Base-by-base conservation (phyloP, 2,329 filamentous ascomycete species). In the Eutypella sp. region DNA sequence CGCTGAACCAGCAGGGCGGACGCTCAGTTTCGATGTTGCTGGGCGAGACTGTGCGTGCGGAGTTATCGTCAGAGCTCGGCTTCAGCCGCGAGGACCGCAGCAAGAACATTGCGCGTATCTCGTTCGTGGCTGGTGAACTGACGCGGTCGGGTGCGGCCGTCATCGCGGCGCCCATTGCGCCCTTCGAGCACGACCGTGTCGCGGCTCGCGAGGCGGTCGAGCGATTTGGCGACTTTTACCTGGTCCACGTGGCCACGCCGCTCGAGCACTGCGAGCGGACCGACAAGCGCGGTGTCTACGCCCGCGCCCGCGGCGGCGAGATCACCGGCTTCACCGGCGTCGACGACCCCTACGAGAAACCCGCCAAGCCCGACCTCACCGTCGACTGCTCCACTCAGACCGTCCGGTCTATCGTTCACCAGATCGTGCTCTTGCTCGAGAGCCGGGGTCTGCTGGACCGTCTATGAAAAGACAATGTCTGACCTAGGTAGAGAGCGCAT, bases 291-390 rank as follows among this genome's bases (percentile, higher is more conserved):
- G 93, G 93, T 49, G 84, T 96, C 63, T 99, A 97, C 71, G 79
- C 79, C 55, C 81, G 82, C 66, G 93, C 93, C 34, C 81, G 93
- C 52, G 79, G 76, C 18, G 93, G 93, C 47, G 87, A 96, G 74
- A 95, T 99, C 71, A 93, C 91, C 82, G 91, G 91, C 54, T 99
- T 99, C 79, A 99, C 93, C 7, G 93, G 93, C 61, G 90, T 99
- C 47, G 92, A 97, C 65, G 92, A 97, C 73, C 91, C 93, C 41
- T 99, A 99, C 65, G 93, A 99, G 82, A 65, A 69, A 19, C 93
- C 93, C 9, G 61, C 71, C 56, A 90, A 92, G 71, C 81, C 91
- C 25, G 84, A 97, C 66, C 75, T 99, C 54, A 81, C 82, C 5
- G 92, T 97, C 33, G 87, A 97, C 68, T 67, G 85, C 46, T 84